phyloP scores from a whole-genome alignment of 495 filamentous ascomycete genomes.

The Penicillium malachiteum region DNA sequence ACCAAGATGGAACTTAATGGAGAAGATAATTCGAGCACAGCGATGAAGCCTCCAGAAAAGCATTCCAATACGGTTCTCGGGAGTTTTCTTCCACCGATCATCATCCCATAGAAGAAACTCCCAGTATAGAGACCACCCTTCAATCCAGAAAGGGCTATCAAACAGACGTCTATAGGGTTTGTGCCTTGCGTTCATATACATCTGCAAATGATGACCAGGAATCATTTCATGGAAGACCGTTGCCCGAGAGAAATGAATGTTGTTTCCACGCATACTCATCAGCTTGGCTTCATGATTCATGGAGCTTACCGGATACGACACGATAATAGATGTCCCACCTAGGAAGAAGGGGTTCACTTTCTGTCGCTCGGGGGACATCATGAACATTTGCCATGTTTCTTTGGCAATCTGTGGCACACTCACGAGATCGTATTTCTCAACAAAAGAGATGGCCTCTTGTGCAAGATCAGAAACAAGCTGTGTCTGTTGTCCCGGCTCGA shows the following conservation, averaged over 20 bases:
- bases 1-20: slow-evolving; percentile 50
- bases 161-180: slow-evolving; percentile 47
- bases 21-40: slow-evolving; percentile 53
- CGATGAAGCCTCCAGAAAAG: slow-evolving; percentile 55
- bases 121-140: slow-evolving; percentile 57
- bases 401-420: slow-evolving; percentile 49
- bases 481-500: slow-evolving; percentile 46
- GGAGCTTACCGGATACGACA: slow-evolving; percentile 47
- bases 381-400: slow-evolving; percentile 50
- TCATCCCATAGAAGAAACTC: slow-evolving; percentile 39
- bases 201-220: slow-evolving; percentile 53
- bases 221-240: slow-evolving; percentile 58
- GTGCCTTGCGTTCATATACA: slow-evolving; percentile 40
- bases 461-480: slow-evolving; percentile 40
- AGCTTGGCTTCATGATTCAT: slow-evolving; percentile 51
- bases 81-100: slow-evolving; percentile 43
- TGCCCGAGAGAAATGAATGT: slow-evolving; percentile 49
- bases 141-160: slow-evolving; percentile 52
- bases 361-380: slow-evolving; percentile 50
- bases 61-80: slow-evolving; percentile 48
- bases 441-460: slow-evolving; percentile 19
- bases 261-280: slow-evolving; percentile 55
- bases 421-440: slow-evolving; percentile 44
- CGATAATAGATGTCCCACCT: slow-evolving; percentile 45
- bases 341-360: slow-evolving; percentile 55